A percentile compares a stretch with the other conserved stretches of the same genome.
Evolutionary conservation across 441 rosid species (phyloP).

Genomic region (Corymbia citriodora): DNA sequence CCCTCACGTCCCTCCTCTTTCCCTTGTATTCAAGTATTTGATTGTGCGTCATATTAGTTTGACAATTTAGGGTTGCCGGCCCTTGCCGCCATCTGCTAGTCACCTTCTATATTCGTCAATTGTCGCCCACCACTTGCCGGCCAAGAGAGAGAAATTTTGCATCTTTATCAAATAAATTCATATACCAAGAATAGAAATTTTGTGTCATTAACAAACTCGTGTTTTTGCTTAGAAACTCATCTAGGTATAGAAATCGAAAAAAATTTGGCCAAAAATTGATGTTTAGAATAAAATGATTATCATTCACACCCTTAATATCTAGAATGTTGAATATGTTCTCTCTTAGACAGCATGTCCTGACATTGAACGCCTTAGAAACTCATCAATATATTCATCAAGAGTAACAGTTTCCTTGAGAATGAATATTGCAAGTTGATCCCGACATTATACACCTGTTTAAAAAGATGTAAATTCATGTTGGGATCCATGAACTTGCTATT

Average conservation of each 20-base stretch:
- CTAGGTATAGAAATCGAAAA: too few relatives aligned
- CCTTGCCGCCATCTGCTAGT: too few relatives aligned
- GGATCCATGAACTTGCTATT: neutral
- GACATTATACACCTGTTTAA: neutral
- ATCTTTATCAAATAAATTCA: too few relatives aligned
- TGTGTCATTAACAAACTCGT: too few relatives aligned
- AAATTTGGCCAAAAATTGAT: too few relatives aligned
- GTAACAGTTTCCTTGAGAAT: neutral
- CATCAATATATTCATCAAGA: neutral
- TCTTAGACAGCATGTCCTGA: neutral
- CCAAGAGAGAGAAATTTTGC: too few relatives aligned
- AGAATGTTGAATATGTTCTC: neutral
- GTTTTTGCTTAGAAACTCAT: too few relatives aligned
- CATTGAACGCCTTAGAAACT: neutral
- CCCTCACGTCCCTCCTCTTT: too few relatives aligned
- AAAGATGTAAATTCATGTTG: neutral
- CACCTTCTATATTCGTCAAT: too few relatives aligned
- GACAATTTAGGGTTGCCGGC: neutral
- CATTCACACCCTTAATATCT: fast-evolving
- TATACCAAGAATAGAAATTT: too few relatives aligned
- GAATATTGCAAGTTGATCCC: neutral
- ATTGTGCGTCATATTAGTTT: neutral
- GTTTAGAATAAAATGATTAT: too few relatives aligned
- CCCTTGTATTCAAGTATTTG: neutral
- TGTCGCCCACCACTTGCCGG: too few relatives aligned